Evolutionary conservation across 345 rosid species (phyloP).

Genomic region (Balakata baccata): DNA sequence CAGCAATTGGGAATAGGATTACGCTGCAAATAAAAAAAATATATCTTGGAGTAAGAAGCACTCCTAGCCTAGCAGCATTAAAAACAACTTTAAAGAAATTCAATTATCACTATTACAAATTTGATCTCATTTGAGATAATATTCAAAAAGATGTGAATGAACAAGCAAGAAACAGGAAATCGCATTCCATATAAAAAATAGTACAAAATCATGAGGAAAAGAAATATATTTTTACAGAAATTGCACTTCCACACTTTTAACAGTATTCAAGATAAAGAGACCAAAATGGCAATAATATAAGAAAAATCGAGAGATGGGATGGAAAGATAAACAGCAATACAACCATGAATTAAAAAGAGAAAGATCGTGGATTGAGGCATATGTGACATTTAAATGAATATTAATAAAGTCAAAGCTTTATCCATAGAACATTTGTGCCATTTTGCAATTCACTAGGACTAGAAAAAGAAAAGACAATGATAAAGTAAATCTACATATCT

Average conservation of each 20-base stretch:
- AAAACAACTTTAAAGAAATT: constrained; percentile 9
- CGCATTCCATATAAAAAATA: background rate
- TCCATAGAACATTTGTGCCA: background rate
- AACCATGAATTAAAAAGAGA: background rate
- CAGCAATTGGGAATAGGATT: constrained; percentile 86
- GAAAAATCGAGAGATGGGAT: background rate
- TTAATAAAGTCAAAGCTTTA: constrained; percentile 2
- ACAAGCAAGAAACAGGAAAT: background rate
- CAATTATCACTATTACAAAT: background rate
- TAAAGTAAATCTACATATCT: background rate
- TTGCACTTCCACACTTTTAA: background rate
- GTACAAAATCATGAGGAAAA: background rate
- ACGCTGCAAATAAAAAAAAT: constrained; percentile 59
- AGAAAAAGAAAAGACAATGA: background rate
- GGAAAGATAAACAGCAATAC: background rate
- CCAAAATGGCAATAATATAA: too few species aligned
- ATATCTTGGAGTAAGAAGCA: constrained; percentile 25
- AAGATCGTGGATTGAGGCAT: background rate
- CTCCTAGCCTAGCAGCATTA: constrained; percentile 10
- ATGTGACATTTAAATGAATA: background rate
- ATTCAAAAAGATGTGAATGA: background rate
- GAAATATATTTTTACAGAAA: background rate
- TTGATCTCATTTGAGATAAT: background rate
- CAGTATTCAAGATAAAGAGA: background rate
- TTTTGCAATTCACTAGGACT: background rate